phyloP scores from a whole-genome alignment of 2,329 filamentous ascomycete species.

The Ophiosphaerella narmari region DNA sequence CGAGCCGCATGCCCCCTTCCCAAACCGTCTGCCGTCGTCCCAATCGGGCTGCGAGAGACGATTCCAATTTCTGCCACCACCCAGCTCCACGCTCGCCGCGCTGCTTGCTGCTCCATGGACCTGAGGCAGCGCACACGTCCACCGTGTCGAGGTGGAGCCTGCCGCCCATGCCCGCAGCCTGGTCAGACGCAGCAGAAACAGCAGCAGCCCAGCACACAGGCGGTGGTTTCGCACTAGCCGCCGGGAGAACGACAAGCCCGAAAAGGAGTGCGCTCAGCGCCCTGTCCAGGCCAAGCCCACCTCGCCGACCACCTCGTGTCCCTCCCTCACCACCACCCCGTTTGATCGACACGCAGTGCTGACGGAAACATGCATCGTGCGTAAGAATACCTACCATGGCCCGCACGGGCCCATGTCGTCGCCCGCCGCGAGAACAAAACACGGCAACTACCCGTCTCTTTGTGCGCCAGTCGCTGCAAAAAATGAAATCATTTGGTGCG shows the following conservation, averaged over 20 bases:
- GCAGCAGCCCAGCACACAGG: too few relatives aligned
- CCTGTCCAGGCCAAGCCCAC: constrained; percentile 30
- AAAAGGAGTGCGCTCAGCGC: constrained; percentile 32
- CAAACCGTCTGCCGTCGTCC: constrained; percentile 17
- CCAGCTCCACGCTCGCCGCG: too few relatives aligned
- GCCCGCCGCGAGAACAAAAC: not conserved
- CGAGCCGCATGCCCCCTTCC: constrained; percentile 14
- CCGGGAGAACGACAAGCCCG: constrained; percentile 30
- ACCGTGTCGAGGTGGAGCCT: too few relatives aligned
- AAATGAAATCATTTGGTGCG: too few relatives aligned
- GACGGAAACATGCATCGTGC: constrained; percentile 40
- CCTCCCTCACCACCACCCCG: constrained; percentile 23
- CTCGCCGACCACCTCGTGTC: constrained; percentile 43
- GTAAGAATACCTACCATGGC: constrained; percentile 14
- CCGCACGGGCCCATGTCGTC: constrained; percentile 7
- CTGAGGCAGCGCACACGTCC: too few relatives aligned
- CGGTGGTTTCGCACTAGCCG: constrained; percentile 7
- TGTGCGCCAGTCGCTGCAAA: too few relatives aligned
- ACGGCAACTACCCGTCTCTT: too few relatives aligned
- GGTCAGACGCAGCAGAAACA: too few relatives aligned
- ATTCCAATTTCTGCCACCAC: constrained; percentile 22
- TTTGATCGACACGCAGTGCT: constrained; percentile 45
- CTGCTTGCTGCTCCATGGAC: too few relatives aligned
- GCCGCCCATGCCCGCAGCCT: too few relatives aligned
- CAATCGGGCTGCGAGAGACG: constrained; percentile 8